A percentile compares a stretch with the other conserved stretches of the same genome.
Evolutionary conservation across 208 protist species (phyloP).

Genomic region (Trypanosoma rangeli): DNA sequence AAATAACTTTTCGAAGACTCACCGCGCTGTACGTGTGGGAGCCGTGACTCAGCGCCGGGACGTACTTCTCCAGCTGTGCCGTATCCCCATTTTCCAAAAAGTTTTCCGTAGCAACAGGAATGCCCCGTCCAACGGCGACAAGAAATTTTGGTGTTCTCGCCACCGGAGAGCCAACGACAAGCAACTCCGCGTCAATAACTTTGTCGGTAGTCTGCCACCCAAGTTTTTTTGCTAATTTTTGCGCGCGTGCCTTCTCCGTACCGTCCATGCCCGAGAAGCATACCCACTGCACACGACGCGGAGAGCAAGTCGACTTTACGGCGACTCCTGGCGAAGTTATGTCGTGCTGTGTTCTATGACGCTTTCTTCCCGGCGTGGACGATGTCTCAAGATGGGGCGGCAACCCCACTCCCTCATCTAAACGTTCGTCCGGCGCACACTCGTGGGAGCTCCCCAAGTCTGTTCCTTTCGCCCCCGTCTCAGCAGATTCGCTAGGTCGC

Average conservation of each 20-base stretch:
- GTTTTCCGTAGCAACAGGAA: slow-evolving; percentile 65
- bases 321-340: not conserved
- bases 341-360: not conserved
- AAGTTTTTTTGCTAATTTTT: slow-evolving; percentile 40
- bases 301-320: not conserved
- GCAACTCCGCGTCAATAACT: slow-evolving; percentile 51
- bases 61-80: slow-evolving; percentile 25
- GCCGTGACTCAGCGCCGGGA: slow-evolving; percentile 53
- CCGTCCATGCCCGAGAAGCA: slow-evolving; percentile 77
- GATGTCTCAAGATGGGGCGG: slow-evolving; percentile 4
- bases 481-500: not conserved
- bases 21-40: slow-evolving; percentile 46
- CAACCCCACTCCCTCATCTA: not conserved
- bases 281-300: slow-evolving; percentile 10
- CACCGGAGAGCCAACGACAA: slow-evolving; percentile 61
- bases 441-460: not conserved
- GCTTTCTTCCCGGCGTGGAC: slow-evolving; percentile 3
- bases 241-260: slow-evolving; percentile 29
- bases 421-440: not conserved
- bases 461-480: not conserved
- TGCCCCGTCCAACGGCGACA: slow-evolving; percentile 71
- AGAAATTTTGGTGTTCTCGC: slow-evolving; percentile 86
- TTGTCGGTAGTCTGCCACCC: slow-evolving; percentile 54
- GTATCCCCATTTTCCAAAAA: slow-evolving; percentile 35
- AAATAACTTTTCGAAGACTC: slow-evolving; percentile 47